Conservation (phyloP, 177 flowering plant species). For the Tripterygium wilfordii region DNA sequence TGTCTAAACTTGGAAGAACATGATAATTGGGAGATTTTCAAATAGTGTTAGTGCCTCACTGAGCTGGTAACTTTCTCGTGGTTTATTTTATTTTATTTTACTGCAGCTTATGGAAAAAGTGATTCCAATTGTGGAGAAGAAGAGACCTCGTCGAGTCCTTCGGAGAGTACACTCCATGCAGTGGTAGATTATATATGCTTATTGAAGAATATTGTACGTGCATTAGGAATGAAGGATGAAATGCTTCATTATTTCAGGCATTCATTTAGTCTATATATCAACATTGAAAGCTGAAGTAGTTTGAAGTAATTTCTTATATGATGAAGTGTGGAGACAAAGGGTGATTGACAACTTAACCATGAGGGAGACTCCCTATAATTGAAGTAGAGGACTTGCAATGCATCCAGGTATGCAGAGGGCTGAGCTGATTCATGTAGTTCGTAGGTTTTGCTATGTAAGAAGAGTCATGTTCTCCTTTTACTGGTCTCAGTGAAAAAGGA, state of each 20-base stretch:
- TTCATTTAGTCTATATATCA: background rate
- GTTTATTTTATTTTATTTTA: background rate
- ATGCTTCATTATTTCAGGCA: background rate
- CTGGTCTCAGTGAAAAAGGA: background rate
- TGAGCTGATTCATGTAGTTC: background rate
- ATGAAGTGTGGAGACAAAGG: background rate
- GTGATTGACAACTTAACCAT: background rate
- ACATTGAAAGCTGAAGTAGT: background rate
- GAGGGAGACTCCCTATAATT: slow-evolving; percentile 2
- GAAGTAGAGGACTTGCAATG: background rate
- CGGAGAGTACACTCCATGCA: slow-evolving; percentile 41
- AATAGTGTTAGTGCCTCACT: background rate
- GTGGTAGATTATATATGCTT: slow-evolving; percentile 29
- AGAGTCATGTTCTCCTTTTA: background rate
- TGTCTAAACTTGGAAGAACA: too few relatives aligned
- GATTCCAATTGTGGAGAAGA: slow-evolving; percentile 48
- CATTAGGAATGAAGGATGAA: background rate
- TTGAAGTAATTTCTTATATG: slow-evolving; percentile 1
- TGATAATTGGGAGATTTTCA: too few relatives aligned
- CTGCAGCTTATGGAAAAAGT: slow-evolving; percentile 63
- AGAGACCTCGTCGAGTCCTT: slow-evolving; percentile 37
- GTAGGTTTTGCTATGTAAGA: slow-evolving; percentile 2
- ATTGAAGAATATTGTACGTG: background rate
- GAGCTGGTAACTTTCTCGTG: too few relatives aligned
- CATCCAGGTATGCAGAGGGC: background rate